Base-by-base conservation (phyloP, 768 basidiomycete genomes). In the Russula sp. region DNA sequence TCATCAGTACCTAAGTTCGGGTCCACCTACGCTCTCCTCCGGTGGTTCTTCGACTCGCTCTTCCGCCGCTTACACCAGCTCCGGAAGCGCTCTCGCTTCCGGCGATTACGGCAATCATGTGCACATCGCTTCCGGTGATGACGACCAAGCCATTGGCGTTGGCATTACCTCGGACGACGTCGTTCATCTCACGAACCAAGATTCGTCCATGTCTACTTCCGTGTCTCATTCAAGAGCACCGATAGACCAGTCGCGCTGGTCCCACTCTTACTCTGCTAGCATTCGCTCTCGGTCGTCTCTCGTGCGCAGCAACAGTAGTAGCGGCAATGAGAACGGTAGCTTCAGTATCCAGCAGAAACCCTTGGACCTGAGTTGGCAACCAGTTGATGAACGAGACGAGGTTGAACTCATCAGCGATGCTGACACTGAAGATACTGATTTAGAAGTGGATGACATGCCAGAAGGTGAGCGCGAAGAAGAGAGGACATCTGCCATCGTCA, bases 41-140 rank as follows among this genome's bases (percentile, higher is more conserved):
- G 81, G 82, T 47, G 83, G 83, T 50, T 88, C 91, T 0, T 86
- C 88, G 5, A 83, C 87, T 7, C 81, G 89, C 55, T 90, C 89
- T 8, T 88, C 88, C 4, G 88, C 89, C 3, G 88, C 89, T 5
- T 90, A 90, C 71, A 87, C 88, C 27, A 86, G 81, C 73, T 83
- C 84, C 20, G 86, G 85, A 59, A 87, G 86, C 73, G 79, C 81
- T 20, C 72, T 82, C 49, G 76, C 80, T 31, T 82, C 84, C 47
- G 78, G 78, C 44, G 89, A 91, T 73, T 84, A 80, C 58, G 79
- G 80, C 6, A 66, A 56, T 22, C 82, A 85, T 72, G 80, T 89
- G 49, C 86, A 83, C 61, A 84, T 89, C 68, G 86, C 78, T 35
- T 82, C 85, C 5, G 79, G 77, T 20, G 80, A 76, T 42, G 79